Base-by-base conservation (phyloP, 768 basidiomycete species). In the Pulveroboletus sp. region DNA sequence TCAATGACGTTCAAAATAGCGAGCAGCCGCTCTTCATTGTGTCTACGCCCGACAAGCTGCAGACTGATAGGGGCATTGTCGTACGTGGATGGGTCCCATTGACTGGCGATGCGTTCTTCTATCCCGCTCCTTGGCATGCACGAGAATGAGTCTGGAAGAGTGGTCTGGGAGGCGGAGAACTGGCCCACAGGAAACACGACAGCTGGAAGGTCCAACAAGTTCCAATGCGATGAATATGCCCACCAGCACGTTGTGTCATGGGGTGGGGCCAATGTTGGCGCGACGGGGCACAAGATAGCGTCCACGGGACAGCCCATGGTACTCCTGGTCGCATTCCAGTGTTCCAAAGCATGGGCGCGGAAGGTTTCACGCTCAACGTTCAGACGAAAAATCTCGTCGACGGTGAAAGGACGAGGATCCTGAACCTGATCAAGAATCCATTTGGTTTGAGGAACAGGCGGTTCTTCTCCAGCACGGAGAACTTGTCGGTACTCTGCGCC, bases 141-240 rank as follows among this genome's bases (percentile, higher is more conserved):
- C 32, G 57, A 48, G 51, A 53, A 59, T 49, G 43, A 31, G 7
- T 46, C 47, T 12, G 30, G 46, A 3, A 26, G 24, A n/a, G 56
- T 30, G 37, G 33, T 43, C 43, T 62, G 57, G 45, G 57, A 59
- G 36, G 71, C 64, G 35, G 46, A 59, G 56, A 66, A 61, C 51
- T 68, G 66, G 15, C 72, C 75, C 33, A 71, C 72, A 26, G 78
- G 78, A 62, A 80, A 76, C 4, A 71, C 74, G 17, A 70, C 72
- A 17, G 70, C 71, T 9, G 78, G 71, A 46, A 74, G 75, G 60
- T 80, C 78, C 53, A 73, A 55, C 46, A 80, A 55, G 57, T 80
- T 80, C 76, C 78, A 79, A 55, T 80, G 73, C 2, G 74, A 73
- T 6, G 73, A 74, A 57, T 78, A 79, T 7, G 70, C 68, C 75